Evolutionary conservation across 805 yeast genomes (phyloP).

Genomic region (Ogataea neopini): DNA sequence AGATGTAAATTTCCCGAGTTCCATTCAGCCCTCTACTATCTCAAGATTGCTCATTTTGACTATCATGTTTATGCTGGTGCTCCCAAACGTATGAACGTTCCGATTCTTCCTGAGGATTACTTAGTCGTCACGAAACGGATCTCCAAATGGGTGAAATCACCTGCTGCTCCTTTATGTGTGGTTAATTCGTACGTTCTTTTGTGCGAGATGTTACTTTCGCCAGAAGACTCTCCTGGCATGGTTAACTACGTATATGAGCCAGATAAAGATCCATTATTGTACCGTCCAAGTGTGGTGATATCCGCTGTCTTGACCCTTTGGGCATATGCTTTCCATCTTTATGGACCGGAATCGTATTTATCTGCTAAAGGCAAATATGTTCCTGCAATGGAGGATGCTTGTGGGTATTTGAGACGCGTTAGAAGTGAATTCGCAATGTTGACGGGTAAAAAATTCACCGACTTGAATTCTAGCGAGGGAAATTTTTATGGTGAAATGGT

Average conservation of each 20-base stretch:
- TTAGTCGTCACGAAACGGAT: slow-evolving; percentile 48
- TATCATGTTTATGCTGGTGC: slow-evolving; percentile 76
- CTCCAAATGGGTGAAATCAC: slow-evolving; percentile 46
- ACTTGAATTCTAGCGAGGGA: slow-evolving; percentile 4
- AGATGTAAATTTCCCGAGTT: slow-evolving; percentile 62
- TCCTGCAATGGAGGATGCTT: slow-evolving; percentile 49
- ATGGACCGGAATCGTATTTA: slow-evolving; percentile 48
- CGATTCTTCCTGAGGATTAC: slow-evolving; percentile 53
- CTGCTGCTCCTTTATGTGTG: slow-evolving; percentile 48
- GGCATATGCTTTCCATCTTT: slow-evolving; percentile 45
- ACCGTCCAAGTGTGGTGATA: slow-evolving; percentile 40
- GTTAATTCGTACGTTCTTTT: slow-evolving; percentile 58
- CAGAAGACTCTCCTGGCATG: slow-evolving; percentile 28
- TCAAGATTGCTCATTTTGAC: slow-evolving; percentile 69
- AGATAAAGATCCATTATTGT: slow-evolving; percentile 31
- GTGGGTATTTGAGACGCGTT: slow-evolving; percentile 48
- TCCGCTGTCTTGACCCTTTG: slow-evolving; percentile 44
- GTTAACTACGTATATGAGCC: slow-evolving; percentile 36
- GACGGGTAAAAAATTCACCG: slow-evolving; percentile 19
- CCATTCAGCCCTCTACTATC: slow-evolving; percentile 65
- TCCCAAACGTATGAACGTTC: slow-evolving; percentile 68
- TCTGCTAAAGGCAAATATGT: slow-evolving; percentile 10
- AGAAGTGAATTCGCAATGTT: slow-evolving; percentile 36
- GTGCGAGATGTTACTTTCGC: slow-evolving; percentile 53
- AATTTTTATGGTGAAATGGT: slow-evolving; percentile 27